Evolutionary conservation across 371 early-diverging fungal genomes (phyloP), one percentile per base, ranked within the genome.

Genomic region (Mortierella sp.): DNA sequence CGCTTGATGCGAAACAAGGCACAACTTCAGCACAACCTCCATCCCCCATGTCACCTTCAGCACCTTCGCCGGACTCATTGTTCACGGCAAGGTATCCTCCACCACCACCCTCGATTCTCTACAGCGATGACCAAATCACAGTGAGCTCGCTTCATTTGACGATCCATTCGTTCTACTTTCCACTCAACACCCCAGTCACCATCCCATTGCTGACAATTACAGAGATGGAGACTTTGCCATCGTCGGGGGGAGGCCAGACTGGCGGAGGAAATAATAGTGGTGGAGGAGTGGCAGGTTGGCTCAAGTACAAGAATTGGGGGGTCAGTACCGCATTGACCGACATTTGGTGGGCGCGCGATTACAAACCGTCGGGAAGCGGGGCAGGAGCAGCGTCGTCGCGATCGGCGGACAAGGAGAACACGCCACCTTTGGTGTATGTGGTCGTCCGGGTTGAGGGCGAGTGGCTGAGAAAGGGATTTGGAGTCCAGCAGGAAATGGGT

Each of bases 291-390:
- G 58, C 76, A 21, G 70, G 82, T 34, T 86, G 87, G 87, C 73
- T 79, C 44, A 86, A 86, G 60, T 86, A 86, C 72, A 82, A 86
- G 71, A 82, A 78, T 48, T 82, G 87, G 82, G 80, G 83, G 38
- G 68, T 68, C 7, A 55, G 75, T 31, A 31, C 78, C 0, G 73
- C 81, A 7, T 26, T 84, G 63, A 73, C 82, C 11, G 82, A 84
- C 34, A 79, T 84, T 44, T 84, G 85, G 85, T 84, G 85, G 85
- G 85, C 85, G 0, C 76, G 85, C 19, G 85, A 84, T 55, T 79
- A 65, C 28, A 52, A 58, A 44, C 77, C 70, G 0, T 54, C 75
- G n/a, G 48, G 11, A 14, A 52, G 42, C 13, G 38, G 57, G 16
- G 50, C 72, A n/a, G 50, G 70, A 42, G 65, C 72, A 72, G 68